These are phyloP conservation scores for Irpex rosettiformis DNA, from an alignment of 1,284 basidiomycete genomes.

Conservation along the genomic window DNA sequence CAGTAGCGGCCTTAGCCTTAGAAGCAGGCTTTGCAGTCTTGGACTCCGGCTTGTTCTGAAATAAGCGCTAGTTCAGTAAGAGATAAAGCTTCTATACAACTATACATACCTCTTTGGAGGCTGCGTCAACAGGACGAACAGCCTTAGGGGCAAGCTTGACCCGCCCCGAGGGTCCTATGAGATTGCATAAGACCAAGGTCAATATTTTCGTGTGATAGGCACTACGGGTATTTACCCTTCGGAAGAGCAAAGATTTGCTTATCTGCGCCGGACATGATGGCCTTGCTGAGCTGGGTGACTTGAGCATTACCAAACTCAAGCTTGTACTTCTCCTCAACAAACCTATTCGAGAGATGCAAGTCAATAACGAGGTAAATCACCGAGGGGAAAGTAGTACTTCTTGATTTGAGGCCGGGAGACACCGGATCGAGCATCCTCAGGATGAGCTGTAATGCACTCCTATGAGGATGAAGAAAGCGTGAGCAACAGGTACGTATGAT, in stretches of 20 bases:
- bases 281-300: conserved; percentile 77
- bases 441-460: conserved; percentile 79
- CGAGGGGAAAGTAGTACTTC: conserved; percentile 51
- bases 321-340: conserved; percentile 76
- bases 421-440: conserved; percentile 78
- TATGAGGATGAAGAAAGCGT: conserved; percentile 29
- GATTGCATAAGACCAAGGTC: conserved; percentile 2
- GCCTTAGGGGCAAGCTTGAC: conserved; percentile 81
- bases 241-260: conserved; percentile 81
- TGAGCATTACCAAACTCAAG: conserved; percentile 77
- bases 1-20: conserved; percentile 24
- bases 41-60: conserved; percentile 56
- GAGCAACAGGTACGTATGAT: neutral
- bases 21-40: conserved; percentile 29
- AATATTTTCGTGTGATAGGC: neutral
- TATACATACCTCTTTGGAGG: conserved; percentile 63
- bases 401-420: conserved; percentile 92
- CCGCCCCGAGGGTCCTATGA: conserved; percentile 67
- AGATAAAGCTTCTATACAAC: conserved; percentile 6
- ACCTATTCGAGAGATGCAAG: conserved; percentile 36
- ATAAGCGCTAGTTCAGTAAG: conserved; percentile 19
- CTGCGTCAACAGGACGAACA: conserved; percentile 41
- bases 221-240: conserved; percentile 60
- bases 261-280: conserved; percentile 77
- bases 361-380: neutral